These are phyloP conservation scores for Paramecium sexaurelia DNA, from an alignment of 73 alveolate species.

Conservation along the genomic window DNA sequence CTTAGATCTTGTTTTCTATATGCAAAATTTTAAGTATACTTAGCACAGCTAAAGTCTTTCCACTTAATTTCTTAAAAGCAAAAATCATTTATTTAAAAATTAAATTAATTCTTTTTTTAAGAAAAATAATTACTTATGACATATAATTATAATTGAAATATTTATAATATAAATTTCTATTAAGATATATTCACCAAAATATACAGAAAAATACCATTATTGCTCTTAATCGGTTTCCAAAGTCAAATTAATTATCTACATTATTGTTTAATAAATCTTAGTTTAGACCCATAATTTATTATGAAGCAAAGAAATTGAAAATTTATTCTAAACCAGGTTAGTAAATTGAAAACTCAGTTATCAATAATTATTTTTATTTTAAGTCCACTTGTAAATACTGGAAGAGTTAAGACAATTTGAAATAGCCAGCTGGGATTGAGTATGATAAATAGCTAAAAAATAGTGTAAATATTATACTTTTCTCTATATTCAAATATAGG, in stretches of 20 bases:
- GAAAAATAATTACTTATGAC: too few species aligned
- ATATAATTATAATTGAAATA: too few species aligned
- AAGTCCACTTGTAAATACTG: not conserved
- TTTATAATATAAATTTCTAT: too few species aligned
- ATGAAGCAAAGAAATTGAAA: not conserved
- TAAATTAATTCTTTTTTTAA: not conserved
- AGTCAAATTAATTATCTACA: not conserved
- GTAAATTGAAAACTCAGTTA: not conserved
- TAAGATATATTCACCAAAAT: not conserved
- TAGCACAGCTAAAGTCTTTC: not conserved
- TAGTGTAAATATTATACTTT: not conserved
- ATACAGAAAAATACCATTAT: not conserved
- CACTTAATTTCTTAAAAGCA: constrained; percentile 46
- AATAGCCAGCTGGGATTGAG: not conserved
- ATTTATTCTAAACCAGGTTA: not conserved
- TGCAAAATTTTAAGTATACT: constrained; percentile 46
- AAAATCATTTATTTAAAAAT: constrained; percentile 11
- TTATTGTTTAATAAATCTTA: not conserved
- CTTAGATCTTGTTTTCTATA: not conserved
- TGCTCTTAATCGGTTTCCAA: not conserved
- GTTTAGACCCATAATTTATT: not conserved
- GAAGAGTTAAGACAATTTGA: not conserved
- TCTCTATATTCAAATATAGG: not conserved
- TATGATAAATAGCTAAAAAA: not conserved
- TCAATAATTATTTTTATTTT: not conserved